phyloP scores from a whole-genome alignment of 2,329 filamentous ascomycete species.

The Camillea tinctor region DNA sequence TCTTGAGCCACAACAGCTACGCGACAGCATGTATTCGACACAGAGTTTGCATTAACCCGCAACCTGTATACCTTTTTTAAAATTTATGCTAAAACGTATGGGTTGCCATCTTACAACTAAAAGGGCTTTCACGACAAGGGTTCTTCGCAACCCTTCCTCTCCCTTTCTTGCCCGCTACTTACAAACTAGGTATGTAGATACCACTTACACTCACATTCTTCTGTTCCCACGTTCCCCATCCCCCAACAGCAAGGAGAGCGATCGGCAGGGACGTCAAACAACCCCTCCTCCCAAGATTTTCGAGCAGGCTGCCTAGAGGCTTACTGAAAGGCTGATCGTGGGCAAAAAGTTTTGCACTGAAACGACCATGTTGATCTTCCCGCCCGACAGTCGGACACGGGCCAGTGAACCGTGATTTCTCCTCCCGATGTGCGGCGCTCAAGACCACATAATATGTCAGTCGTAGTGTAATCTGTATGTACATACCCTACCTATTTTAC shows the following conservation, averaged over 20 bases:
- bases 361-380: background rate
- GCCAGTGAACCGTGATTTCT: background rate
- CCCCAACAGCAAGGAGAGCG: constrained; percentile 11
- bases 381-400: background rate
- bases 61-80: background rate
- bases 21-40: background rate
- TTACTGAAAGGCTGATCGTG: background rate
- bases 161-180: background rate
- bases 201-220: too few species aligned
- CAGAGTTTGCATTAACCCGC: background rate
- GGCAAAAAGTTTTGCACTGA: background rate
- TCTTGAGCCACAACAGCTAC: background rate
- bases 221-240: constrained; percentile 2
- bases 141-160: background rate
- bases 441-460: background rate
- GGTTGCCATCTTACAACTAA: background rate
- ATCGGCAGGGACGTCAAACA: constrained; percentile 27
- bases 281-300: constrained; percentile 15
- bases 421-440: background rate
- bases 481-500: background rate
- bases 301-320: background rate
- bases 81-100: background rate
- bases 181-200: too few species aligned
- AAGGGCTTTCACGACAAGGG: constrained; percentile 11
- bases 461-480: too few species aligned